Conservation (phyloP, 2,329 filamentous ascomycete species). For the Aspergillus novoparasiticus region DNA sequence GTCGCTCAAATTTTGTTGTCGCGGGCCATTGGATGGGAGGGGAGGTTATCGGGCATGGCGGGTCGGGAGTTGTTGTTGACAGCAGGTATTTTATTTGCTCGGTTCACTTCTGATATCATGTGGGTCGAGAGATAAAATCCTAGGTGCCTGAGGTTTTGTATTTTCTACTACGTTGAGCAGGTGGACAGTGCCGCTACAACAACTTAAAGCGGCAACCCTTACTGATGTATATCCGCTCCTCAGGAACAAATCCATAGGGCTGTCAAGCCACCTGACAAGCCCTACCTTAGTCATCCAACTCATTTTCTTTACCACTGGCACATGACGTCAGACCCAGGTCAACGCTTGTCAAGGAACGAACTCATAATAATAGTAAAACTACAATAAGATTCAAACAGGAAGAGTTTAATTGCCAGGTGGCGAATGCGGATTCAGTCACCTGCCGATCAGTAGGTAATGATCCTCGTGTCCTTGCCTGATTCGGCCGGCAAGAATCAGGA, state of each 20-base stretch:
- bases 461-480: neutral
- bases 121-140: neutral
- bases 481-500: neutral
- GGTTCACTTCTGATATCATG: neutral
- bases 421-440: neutral
- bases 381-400: neutral
- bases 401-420: neutral
- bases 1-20: neutral
- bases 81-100: neutral
- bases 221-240: neutral
- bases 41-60: neutral
- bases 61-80: neutral
- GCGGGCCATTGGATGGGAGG: neutral
- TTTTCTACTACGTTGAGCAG: too few relatives aligned
- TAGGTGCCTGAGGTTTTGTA: neutral
- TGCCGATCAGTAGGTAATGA: neutral
- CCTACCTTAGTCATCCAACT: neutral
- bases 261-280: conserved; percentile 11
- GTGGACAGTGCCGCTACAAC: too few relatives aligned
- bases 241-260: neutral
- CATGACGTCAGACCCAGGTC: conserved; percentile 9
- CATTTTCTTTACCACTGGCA: neutral
- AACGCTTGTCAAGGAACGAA: neutral
- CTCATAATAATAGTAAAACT: neutral
- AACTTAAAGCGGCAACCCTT: neutral